These are phyloP conservation scores for Leptographium lundbergii DNA, from an alignment of 2,329 filamentous ascomycete species.

Conservation along the genomic window DNA sequence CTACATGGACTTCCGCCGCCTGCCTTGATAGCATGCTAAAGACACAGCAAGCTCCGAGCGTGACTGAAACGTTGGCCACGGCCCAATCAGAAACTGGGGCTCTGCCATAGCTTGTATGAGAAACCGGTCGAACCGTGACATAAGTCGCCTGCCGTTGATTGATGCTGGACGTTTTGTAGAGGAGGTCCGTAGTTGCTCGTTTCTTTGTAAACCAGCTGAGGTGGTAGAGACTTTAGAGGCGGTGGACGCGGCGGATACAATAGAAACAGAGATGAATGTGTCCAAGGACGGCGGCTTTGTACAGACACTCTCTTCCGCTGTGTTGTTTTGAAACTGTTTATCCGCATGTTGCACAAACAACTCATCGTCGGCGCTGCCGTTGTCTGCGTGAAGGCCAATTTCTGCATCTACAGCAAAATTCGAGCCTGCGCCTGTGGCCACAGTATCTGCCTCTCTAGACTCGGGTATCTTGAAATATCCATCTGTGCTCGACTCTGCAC, in stretches of 20 bases:
- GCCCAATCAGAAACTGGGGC: not conserved
- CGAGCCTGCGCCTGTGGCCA: not conserved
- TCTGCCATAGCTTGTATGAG: not conserved
- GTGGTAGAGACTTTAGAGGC: not conserved
- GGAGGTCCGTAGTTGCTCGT: not conserved
- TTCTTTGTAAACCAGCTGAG: not conserved
- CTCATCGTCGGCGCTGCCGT: not conserved
- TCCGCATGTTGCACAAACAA: not conserved
- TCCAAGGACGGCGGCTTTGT: not conserved
- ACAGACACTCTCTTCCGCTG: not conserved
- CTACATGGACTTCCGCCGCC: not conserved
- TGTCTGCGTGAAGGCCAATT: not conserved
- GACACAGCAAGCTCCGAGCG: not conserved
- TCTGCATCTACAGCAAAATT: not conserved
- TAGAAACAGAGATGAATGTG: not conserved
- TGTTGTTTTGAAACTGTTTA: not conserved
- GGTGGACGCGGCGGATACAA: not conserved
- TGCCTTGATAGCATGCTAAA: not conserved
- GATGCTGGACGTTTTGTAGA: not conserved
- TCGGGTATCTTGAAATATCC: not conserved
- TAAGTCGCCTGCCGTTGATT: not conserved
- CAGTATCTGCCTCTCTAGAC: too few species aligned
- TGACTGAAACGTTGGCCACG: not conserved
- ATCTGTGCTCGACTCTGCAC: not conserved
- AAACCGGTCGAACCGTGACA: constrained; percentile 2